phyloP scores from a whole-genome alignment of 2,329 filamentous ascomycete species.

The Grosmannia clavigera region DNA sequence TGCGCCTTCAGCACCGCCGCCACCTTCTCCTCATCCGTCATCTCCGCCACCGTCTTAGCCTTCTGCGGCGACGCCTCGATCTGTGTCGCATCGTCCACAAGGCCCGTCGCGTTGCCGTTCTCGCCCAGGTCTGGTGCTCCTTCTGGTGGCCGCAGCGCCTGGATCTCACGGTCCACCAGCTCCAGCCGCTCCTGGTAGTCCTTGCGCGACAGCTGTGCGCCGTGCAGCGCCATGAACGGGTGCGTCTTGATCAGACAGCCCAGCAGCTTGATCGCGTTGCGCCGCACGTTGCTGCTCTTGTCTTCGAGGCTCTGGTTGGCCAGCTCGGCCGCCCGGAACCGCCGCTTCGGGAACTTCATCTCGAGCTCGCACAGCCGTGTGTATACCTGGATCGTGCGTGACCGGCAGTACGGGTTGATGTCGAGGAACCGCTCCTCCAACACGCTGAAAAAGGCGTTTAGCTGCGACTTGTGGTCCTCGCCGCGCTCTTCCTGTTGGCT shows the following conservation, averaged over 20 bases:
- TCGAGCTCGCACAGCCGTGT: constrained; percentile 87
- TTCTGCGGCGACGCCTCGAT: constrained; percentile 55
- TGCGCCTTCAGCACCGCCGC: constrained; percentile 66
- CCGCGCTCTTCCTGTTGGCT: constrained; percentile 83
- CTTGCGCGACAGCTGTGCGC: constrained; percentile 68
- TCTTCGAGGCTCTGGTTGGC: constrained; percentile 86
- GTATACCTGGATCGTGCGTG: constrained; percentile 85
- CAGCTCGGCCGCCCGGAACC: constrained; percentile 77
- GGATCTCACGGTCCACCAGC: constrained; percentile 69
- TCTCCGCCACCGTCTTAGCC: constrained; percentile 42
- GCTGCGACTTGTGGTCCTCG: constrained; percentile 87
- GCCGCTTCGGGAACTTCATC: constrained; percentile 85
- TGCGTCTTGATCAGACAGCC: constrained; percentile 84
- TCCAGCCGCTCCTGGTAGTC: constrained; percentile 79
- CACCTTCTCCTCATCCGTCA: constrained; percentile 69
- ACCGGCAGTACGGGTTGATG: constrained; percentile 91
- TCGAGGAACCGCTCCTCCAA: constrained; percentile 93
- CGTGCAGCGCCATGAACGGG: constrained; percentile 85
- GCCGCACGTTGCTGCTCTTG: constrained; percentile 93
- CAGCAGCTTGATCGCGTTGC: constrained; percentile 89
- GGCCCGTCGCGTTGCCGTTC: constrained; percentile 54
- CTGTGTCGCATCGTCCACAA: constrained; percentile 83
- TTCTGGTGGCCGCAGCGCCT: constrained; percentile 66
- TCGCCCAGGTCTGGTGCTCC: constrained; percentile 62
- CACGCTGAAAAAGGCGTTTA: constrained; percentile 94